Evolutionary conservation across 2,329 filamentous ascomycete genomes (phyloP), one percentile per base, ranked within the genome.

Genomic region (Aspergillus alliaceus): DNA sequence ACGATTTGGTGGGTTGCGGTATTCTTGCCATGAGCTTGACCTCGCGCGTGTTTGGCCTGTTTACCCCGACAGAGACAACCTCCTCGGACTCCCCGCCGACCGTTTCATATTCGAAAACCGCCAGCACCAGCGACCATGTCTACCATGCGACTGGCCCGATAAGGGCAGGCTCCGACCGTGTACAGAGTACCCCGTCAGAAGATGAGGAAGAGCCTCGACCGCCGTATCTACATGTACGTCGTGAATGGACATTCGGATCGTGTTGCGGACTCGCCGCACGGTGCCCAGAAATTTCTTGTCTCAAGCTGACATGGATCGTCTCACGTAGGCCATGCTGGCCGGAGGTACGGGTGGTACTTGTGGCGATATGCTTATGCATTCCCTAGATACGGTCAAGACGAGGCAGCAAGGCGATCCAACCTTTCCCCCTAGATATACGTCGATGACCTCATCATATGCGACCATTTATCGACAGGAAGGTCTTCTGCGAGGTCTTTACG

Each of bases 321-420:
- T 47, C 46, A 49, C 59, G 54, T 67, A 96, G 91, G 88, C 90
- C 73, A 99, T 98, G 93, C 82, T 99, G 69, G 95, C 95, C 32
- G 95, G 95, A 70, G 95, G 93, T 59, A 81, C 96, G 53, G 95
- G 96, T 70, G 95, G 95, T 53, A 93, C 90, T 15, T 96, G 90
- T 55, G 95, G 96, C 58, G 95, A 99, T 75, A 90, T 99, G 84
- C 81, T 99, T 64, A 99, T 99, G 95, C 95, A 99, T 79, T 98
- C 93, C 46, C 84, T 99, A 70, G 95, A 99, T 75, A 99, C 95
- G 1, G 95, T 99, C 68, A 99, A 99, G 79, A 99, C 95, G 47
- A 86, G 95, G 66, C 96, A 99, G 75, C 95, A 99, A 77, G 95
- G 93, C 69, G 95, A 98, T 70, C 93, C 93, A 44, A 89, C 95